Percentiles rank a stretch among this genome's conserved stretches.
Conservation (phyloP, 179 eudicot species). For the Heliamphora pulchella region DNA sequence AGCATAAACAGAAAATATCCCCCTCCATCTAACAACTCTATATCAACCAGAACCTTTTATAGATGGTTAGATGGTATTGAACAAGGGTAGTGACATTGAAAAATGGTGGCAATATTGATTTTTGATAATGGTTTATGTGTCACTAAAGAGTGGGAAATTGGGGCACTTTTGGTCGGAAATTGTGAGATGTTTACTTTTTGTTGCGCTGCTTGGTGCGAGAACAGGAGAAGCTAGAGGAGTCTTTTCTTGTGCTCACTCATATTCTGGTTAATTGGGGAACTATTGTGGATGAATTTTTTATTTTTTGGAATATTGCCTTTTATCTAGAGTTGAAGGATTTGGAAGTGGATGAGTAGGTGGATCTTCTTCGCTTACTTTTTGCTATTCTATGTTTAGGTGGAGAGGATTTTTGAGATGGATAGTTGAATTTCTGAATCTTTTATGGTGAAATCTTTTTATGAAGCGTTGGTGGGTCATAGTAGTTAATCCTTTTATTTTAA, state of each 20-base stretch:
- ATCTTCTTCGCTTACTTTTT: background rate
- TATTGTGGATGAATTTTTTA: too few relatives aligned
- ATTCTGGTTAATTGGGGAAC: background rate
- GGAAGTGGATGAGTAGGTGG: background rate
- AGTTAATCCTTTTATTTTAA: background rate
- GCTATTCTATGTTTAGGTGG: background rate
- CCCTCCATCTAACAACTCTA: too few relatives aligned
- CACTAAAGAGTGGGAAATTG: too few relatives aligned
- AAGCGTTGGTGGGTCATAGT: background rate
- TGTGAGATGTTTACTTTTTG: background rate
- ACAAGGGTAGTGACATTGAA: too few relatives aligned
- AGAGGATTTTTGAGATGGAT: background rate
- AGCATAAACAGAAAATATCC: too few relatives aligned
- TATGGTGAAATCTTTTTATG: background rate
- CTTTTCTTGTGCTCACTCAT: background rate
- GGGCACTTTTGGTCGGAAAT: background rate
- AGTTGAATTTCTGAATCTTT: background rate
- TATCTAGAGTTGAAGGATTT: too few relatives aligned
- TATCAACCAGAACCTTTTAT: too few relatives aligned
- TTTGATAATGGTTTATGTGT: too few relatives aligned
- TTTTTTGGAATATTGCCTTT: background rate
- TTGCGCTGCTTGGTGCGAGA: too few relatives aligned
- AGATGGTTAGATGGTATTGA: too few relatives aligned
- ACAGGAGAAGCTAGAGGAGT: background rate
- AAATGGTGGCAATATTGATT: too few relatives aligned